These are phyloP conservation scores for Termitomyces heimii DNA, from an alignment of 768 basidiomycete species.

Conservation along the genomic window DNA sequence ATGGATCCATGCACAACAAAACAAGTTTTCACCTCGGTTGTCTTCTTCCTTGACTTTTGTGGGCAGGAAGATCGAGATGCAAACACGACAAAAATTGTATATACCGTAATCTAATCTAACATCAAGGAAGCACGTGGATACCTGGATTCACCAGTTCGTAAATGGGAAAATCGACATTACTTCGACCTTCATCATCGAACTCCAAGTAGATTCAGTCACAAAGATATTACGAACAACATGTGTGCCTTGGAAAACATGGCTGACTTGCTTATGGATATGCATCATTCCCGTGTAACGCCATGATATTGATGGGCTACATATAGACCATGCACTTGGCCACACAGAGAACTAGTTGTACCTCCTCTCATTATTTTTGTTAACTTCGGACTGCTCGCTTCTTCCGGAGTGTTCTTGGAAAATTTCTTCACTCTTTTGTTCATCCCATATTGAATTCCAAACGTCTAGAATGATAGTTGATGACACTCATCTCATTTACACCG, in stretches of 20 bases:
- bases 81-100: conserved; percentile 1
- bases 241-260: background rate
- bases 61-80: background rate
- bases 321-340: background rate
- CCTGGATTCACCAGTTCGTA: background rate
- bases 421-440: background rate
- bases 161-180: background rate
- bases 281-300: background rate
- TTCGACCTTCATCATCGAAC: no score
- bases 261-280: background rate
- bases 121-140: background rate
- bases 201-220: no score
- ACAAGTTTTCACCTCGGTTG: background rate
- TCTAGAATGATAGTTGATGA: conserved; percentile 3
- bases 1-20: background rate
- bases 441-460: background rate
- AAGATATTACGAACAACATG: background rate
- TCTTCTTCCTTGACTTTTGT: background rate
- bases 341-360: background rate
- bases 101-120: conserved; percentile 13
- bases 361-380: background rate
- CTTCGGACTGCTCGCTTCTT: background rate
- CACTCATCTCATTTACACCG: conserved; percentile 1
- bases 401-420: background rate
- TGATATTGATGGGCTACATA: background rate